Base-by-base conservation (phyloP, 2,329 filamentous ascomycete genomes). In the Dactylonectria macrodidyma region DNA sequence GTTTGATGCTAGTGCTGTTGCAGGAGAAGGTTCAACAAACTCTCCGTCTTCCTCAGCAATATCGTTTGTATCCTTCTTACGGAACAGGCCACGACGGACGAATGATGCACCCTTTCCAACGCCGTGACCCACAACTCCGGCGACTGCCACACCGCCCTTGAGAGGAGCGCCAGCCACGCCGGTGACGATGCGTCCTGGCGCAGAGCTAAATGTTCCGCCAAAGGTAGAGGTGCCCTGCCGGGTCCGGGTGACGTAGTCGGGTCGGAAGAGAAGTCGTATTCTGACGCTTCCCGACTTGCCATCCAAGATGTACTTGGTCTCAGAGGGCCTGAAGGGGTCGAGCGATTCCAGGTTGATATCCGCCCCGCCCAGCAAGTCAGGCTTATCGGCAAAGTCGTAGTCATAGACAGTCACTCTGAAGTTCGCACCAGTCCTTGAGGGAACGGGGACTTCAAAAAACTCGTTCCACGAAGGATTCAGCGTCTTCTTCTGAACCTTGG, bases 361-460 rank as follows among this genome's bases (percentile, higher is more conserved):
- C 0, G 94, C 87, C 66, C 87, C 88, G 51, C 96, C 96, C n/a
- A 99, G 84, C 79, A 92, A 93, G 81, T 99, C 96, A 1, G 95
- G 94, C 81, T 95, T 95, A 80, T 97, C 95, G 55, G 94, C 95
- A 84, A 98, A 97, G 80, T 99, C 96, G 89, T 95, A 99, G 78
- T 99, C 96, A 79, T 92, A 97, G 2, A 98, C 91, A 63, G 93
- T 93, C 76, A 94, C 90, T 36, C 87, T 87, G 82, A 99, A 96
- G 30, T 96, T 89, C 44, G 95, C 93, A 0, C 88, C 94, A 16
- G 95, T 97, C 66, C 96, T 89, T 14, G 95, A 97, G 19, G 93
- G 91, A 59, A 99, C 85, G 1, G 91, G 86, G 1, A 94, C 87
- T 80, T 98, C 95, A 77, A 99, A 99, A 80, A 91, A 95, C 79